Evolutionary conservation across 208 protist species (phyloP).

Genomic region (Wallacemonas sp.): DNA sequence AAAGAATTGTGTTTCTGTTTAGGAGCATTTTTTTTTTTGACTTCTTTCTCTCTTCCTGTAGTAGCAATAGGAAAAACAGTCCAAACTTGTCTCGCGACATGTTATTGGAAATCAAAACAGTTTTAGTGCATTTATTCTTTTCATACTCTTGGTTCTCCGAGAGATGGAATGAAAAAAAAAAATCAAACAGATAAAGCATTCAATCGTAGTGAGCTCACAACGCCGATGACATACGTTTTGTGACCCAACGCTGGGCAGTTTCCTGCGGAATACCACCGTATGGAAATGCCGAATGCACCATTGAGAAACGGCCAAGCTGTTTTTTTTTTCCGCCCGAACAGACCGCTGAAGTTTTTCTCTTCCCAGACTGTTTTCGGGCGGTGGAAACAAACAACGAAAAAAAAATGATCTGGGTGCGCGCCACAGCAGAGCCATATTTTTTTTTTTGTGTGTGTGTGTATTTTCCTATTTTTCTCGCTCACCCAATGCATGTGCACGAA

Average conservation of each 20-base stretch:
- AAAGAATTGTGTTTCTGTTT: neutral
- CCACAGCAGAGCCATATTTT: too few relatives aligned
- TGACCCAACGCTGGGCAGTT: too few relatives aligned
- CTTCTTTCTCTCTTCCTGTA: constrained; percentile 15
- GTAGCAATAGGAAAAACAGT: constrained; percentile 14
- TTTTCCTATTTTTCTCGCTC: neutral
- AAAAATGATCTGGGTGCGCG: neutral
- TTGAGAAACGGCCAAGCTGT: neutral
- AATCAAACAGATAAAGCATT: neutral
- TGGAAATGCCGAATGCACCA: too few relatives aligned
- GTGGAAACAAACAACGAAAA: neutral
- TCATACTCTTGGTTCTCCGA: neutral
- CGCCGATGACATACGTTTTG: too few relatives aligned
- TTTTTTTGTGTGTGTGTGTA: too few relatives aligned
- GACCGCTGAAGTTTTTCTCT: too few relatives aligned
- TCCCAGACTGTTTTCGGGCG: neutral
- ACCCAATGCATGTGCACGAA: neutral
- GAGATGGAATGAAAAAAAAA: neutral
- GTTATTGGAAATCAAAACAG: constrained; percentile 13
- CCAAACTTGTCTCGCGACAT: neutral
- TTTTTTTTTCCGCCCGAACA: neutral
- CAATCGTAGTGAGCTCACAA: neutral
- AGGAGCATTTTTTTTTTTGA: constrained; percentile 14
- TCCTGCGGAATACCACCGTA: too few relatives aligned
- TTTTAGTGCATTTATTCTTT: constrained; percentile 14